These are phyloP conservation scores for Austroboletus novae-zelandiae DNA, from an alignment of 1,284 basidiomycete genomes.

Conservation along the genomic window DNA sequence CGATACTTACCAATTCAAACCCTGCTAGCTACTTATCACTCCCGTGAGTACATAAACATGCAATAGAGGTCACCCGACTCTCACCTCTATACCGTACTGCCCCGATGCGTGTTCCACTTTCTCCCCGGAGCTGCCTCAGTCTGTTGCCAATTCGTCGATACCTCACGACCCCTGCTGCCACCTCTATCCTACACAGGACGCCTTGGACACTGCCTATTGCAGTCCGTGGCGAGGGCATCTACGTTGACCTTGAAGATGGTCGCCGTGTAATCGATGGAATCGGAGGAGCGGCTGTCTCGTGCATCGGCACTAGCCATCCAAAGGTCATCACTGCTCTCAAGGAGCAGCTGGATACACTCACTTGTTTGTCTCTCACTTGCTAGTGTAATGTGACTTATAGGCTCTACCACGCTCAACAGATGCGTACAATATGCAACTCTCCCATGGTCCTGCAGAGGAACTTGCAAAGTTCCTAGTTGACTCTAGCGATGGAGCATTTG, in stretches of 20 bases:
- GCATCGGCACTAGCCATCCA: conserved; percentile 73
- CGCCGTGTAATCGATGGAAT: conserved; percentile 67
- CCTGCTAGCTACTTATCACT: no score
- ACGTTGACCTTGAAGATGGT: conserved; percentile 67
- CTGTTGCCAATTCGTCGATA: no score
- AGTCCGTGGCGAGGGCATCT: conserved; percentile 62
- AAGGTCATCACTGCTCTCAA: conserved; percentile 70
- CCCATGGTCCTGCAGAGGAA: conserved; percentile 74
- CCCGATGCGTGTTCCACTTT: no score
- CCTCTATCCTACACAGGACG: conserved; percentile 57
- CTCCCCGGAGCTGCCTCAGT: no score
- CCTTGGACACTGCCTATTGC: conserved; percentile 72
- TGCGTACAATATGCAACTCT: conserved; percentile 80
- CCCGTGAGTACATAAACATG: no score
- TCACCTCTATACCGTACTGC: no score
- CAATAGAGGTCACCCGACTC: no score
- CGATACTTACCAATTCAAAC: no score
- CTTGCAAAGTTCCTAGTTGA: conserved; percentile 63
- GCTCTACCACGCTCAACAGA: conserved; percentile 40
- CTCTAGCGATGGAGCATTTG: conserved; percentile 70
- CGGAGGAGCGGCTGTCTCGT: conserved; percentile 83
- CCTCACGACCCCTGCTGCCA: conserved; percentile 7
- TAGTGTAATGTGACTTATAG: no score
- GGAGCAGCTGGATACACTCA: conserved; percentile 71
- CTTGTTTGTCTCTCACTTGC: conserved; percentile 48